Conservation (phyloP, 306 rosid species). For the Mimosa bimucronata region DNA sequence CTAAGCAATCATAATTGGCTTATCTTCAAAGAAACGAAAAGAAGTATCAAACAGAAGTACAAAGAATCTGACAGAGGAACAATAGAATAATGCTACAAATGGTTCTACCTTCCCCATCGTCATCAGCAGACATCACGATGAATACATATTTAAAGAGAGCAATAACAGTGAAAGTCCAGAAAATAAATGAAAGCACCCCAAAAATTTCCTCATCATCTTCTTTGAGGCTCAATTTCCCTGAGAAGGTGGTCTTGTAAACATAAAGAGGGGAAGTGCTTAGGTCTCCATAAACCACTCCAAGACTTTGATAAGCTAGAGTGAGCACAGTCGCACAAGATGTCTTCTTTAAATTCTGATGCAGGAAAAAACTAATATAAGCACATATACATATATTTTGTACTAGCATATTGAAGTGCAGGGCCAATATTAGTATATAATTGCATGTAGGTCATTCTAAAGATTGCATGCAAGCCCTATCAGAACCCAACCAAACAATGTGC, state of each 20-base stretch:
- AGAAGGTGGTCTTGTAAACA: slow-evolving; percentile 79
- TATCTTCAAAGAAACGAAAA: not conserved
- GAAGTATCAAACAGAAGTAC: slow-evolving; percentile 22
- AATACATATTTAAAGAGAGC: slow-evolving; percentile 73
- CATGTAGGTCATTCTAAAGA: slow-evolving; percentile 25
- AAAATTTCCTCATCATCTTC: slow-evolving; percentile 73
- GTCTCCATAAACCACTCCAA: slow-evolving; percentile 81
- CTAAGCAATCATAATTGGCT: slow-evolving; percentile 23
- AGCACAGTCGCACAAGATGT: slow-evolving; percentile 59
- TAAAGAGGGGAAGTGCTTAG: slow-evolving; percentile 78
- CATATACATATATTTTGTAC: not conserved
- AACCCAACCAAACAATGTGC: slow-evolving; percentile 25
- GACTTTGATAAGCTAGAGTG: slow-evolving; percentile 74
- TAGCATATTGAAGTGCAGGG: too few relatives aligned
- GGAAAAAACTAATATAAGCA: slow-evolving; percentile 29
- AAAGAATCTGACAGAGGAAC: slow-evolving; percentile 11
- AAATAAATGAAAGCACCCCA: slow-evolving; percentile 76
- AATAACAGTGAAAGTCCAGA: slow-evolving; percentile 73
- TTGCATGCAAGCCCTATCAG: slow-evolving; percentile 5
- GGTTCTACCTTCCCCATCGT: slow-evolving; percentile 77
- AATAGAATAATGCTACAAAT: slow-evolving; percentile 22
- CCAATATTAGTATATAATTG: not conserved
- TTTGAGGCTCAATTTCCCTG: slow-evolving; percentile 67
- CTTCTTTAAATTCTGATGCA: slow-evolving; percentile 62
- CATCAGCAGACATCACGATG: slow-evolving; percentile 72